Conservation (phyloP, 208 protist genomes). For the Phytomonas sp. region DNA sequence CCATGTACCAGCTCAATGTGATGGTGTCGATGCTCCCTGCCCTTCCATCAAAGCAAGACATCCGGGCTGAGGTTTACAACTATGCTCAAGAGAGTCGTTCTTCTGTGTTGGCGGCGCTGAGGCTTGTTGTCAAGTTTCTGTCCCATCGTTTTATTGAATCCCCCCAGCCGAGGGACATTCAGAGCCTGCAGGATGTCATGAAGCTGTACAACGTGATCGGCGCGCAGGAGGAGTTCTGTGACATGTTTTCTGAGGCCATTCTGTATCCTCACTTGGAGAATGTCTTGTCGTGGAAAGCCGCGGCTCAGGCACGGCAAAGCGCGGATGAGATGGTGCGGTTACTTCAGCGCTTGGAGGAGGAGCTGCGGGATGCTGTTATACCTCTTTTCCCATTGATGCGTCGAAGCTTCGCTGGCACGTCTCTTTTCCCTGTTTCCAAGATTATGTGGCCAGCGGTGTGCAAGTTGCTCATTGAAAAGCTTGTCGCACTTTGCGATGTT, state of each 20-base stretch:
- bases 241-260: constrained; percentile 49
- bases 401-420: constrained; percentile 24
- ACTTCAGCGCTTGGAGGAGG: constrained; percentile 31
- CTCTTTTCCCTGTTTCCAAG: constrained; percentile 33
- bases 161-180: constrained; percentile 1
- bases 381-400: constrained; percentile 49
- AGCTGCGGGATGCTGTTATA: constrained; percentile 26
- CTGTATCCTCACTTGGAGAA: constrained; percentile 48
- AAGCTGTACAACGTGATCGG: constrained; percentile 33
- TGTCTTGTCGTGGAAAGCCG: constrained; percentile 74
- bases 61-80: neutral
- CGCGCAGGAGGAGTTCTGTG: constrained; percentile 39
- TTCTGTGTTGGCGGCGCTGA: neutral
- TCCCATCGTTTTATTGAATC: neutral
- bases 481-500: constrained; percentile 66
- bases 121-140: neutral
- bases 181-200: constrained; percentile 28
- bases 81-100: neutral
- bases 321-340: constrained; percentile 44
- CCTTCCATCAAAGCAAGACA: neutral
- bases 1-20: neutral
- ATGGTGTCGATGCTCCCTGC: neutral
- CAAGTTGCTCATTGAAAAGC: constrained; percentile 70
- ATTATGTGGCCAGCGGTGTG: constrained; percentile 77
- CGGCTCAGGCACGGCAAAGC: constrained; percentile 64